phyloP scores from a whole-genome alignment of 1,284 basidiomycete species.

The Austroboletus niveus region DNA sequence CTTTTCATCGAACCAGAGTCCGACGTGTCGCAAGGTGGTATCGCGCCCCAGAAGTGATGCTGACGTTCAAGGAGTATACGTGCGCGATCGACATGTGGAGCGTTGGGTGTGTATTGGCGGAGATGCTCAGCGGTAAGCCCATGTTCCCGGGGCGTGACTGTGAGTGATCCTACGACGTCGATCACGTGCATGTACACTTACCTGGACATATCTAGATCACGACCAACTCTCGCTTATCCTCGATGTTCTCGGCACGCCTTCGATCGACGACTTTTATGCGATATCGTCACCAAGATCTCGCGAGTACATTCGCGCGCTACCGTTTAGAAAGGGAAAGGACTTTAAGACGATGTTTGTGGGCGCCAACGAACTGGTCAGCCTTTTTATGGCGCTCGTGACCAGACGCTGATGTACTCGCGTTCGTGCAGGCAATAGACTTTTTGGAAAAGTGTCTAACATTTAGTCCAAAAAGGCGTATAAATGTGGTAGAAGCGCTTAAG shows the following conservation, averaged over 20 bases:
- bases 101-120: conserved; percentile 90
- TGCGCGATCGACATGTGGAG: conserved; percentile 93
- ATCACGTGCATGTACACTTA: no score
- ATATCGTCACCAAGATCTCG: conserved; percentile 84
- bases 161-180: conserved; percentile 27
- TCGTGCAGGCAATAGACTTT: conserved; percentile 73
- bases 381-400: not conserved
- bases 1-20: not conserved
- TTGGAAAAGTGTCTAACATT: conserved; percentile 90
- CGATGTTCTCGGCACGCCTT: conserved; percentile 87
- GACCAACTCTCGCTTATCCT: conserved; percentile 88
- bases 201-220: conserved; percentile 49
- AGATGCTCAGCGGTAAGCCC: conserved; percentile 90
- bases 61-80: conserved; percentile 93
- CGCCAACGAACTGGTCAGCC: conserved; percentile 71
- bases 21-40: conserved; percentile 64
- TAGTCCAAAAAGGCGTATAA: conserved; percentile 88
- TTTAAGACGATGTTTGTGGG: conserved; percentile 76
- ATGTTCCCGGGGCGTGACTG: conserved; percentile 89
- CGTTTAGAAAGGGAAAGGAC: conserved; percentile 84
- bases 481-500: conserved; percentile 84
- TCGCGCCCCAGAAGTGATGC: conserved; percentile 92
- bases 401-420: not conserved
- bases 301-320: conserved; percentile 91
- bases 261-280: conserved; percentile 89